These are phyloP conservation scores for Kwoniella mangroviensis DNA, from an alignment of 768 basidiomycete species.

Conservation along the genomic window DNA sequence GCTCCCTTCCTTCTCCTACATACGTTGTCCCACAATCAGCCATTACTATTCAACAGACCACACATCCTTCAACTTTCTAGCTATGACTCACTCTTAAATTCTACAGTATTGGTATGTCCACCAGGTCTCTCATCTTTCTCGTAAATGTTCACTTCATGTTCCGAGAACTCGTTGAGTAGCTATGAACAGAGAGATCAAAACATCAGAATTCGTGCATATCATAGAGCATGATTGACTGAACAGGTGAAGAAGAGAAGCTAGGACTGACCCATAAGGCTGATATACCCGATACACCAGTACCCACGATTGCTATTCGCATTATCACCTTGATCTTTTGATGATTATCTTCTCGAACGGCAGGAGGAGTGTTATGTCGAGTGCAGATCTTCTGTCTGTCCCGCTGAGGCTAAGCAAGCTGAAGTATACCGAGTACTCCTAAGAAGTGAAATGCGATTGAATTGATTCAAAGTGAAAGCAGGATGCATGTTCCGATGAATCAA, in stretches of 20 bases:
- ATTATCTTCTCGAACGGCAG: too few relatives aligned
- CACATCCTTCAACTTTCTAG: background rate
- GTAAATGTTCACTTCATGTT: conserved; percentile 75
- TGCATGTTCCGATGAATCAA: background rate
- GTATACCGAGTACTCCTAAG: too few relatives aligned
- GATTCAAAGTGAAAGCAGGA: background rate
- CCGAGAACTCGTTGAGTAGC: conserved; percentile 74
- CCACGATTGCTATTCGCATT: conserved; percentile 69
- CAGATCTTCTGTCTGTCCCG: too few relatives aligned
- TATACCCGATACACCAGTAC: conserved; percentile 78
- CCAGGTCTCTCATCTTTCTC: conserved; percentile 71
- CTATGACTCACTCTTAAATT: conserved; percentile 60
- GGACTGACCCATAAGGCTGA: conserved; percentile 72
- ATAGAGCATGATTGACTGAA: background rate
- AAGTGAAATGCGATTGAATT: background rate
- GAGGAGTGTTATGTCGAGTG: background rate
- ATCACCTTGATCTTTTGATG: background rate
- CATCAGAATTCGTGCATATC: background rate
- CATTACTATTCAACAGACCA: background rate
- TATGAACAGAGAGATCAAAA: conserved; percentile 33
- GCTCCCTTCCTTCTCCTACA: conserved; percentile 48
- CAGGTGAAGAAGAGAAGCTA: background rate
- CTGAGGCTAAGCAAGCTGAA: too few relatives aligned
- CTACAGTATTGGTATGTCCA: conserved; percentile 77
- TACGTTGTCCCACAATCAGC: background rate